Evolutionary conservation across 495 filamentous ascomycete species (phyloP), one percentile per base, ranked within the genome.

Genomic region (Lasiosphaeria miniovina): DNA sequence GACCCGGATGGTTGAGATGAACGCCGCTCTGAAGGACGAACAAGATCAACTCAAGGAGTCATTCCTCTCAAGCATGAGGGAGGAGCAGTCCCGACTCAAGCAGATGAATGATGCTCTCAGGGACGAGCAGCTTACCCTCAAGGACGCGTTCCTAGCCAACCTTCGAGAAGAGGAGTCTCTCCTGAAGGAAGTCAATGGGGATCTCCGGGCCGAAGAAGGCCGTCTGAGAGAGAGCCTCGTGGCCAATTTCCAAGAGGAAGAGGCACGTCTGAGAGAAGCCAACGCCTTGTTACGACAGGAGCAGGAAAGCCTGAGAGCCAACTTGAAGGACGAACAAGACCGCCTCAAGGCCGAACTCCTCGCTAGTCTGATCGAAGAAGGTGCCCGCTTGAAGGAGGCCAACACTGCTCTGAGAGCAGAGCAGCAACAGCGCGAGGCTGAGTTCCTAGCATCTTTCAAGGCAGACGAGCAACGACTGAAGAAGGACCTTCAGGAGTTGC

Each of bases 81-180:
- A 74, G 10, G 71, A 73, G 54, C 51, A 69, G 31, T 36, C 61
- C 0, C 55, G 62, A 1, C 68, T 72, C 3, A 66, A 52, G 49
- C 66, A 67, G 0, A 54, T 60, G 36, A 69, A 72, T 33, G 60
- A 58, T 68, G 82, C 85, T 35, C 77, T 88, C 36, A 78, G 78
- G 34, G 84, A 86, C 0, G 89, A 96, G 68, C 88, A 86, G 56
- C 87, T 93, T 55, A 77, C 83, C 55, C 82, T 96, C 8, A 90
- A 96, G 66, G 78, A 83, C 15, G 86, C 90, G 31, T 84, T 96
- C 57, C 38, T 68, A 1, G 80, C 85, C 10, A 83, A 77, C 38
- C 77, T 76, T 7, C 77, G 77, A 35, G 84, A 86, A 0, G 89
- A 96, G 69, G 88, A 86, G 61, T 86, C 92, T 54, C 80, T 85